Evolutionary conservation across 1,284 basidiomycete species (phyloP).

Genomic region (Moesziomyces parantarcticus): DNA sequence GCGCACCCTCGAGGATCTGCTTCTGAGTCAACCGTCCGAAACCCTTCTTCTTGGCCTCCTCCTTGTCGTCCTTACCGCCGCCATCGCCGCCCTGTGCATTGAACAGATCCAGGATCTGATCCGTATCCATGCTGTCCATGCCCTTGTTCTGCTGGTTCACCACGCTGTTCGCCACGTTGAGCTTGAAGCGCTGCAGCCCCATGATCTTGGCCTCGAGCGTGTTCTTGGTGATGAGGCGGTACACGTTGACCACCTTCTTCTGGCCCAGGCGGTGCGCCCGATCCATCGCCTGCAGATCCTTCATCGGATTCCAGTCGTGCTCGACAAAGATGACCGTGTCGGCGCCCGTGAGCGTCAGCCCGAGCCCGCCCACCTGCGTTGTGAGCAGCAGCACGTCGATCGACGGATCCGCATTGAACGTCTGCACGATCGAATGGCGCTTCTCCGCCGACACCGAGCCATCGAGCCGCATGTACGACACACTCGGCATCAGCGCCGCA

Average conservation of each 20-base stretch:
- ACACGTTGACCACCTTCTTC: conserved; percentile 99
- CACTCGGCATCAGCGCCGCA: conserved; percentile 88
- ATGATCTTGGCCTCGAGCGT: conserved; percentile 99
- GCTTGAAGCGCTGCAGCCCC: conserved; percentile 96
- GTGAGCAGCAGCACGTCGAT: conserved; percentile 97
- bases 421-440: conserved; percentile 80
- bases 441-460: conserved; percentile 69
- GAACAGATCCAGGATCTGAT: conserved; percentile 95
- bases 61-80: conserved; percentile 1
- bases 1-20: conserved; percentile 68
- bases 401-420: conserved; percentile 96
- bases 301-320: conserved; percentile 99
- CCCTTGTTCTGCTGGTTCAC: conserved; percentile 97
- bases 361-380: conserved; percentile 95
- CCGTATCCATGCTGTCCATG: conserved; percentile 93
- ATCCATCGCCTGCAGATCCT: conserved; percentile 99
- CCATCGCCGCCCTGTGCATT: conserved; percentile 55
- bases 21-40: conserved; percentile 68
- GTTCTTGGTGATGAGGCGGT: conserved; percentile 94
- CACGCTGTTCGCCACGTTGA: conserved; percentile 96
- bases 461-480: conserved; percentile 98
- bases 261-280: conserved; percentile 97
- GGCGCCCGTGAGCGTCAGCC: conserved; percentile 94
- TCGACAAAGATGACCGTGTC: conserved; percentile 99
- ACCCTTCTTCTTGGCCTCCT: conserved; percentile 19